A percentile compares a stretch with the other conserved stretches of the same genome.
Evolutionary conservation across 768 basidiomycete species (phyloP).

Genomic region (Symmetrospora coprosmae): DNA sequence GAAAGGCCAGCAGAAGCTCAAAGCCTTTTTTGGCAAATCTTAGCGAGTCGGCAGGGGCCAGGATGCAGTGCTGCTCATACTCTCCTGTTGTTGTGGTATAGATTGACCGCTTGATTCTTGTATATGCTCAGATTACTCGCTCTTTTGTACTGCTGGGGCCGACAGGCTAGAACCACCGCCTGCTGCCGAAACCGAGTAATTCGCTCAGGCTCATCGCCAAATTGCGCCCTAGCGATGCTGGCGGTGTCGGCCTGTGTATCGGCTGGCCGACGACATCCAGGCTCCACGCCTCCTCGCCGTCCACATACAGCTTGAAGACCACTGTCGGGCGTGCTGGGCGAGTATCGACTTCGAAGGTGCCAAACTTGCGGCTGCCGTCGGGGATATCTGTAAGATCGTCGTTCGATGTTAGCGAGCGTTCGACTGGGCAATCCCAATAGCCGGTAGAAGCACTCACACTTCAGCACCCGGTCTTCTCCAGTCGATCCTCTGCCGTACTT

Average conservation of each 20-base stretch:
- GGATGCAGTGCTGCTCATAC: too few relatives aligned
- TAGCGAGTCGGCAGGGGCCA: background rate
- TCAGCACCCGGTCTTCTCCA: constrained; percentile 31
- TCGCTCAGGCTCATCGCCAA: constrained; percentile 27
- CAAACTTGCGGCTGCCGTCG: constrained; percentile 56
- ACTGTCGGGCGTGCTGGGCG: constrained; percentile 46
- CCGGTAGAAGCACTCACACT: too few relatives aligned
- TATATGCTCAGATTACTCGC: background rate
- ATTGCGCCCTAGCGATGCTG: constrained; percentile 16
- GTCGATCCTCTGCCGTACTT: constrained; percentile 24
- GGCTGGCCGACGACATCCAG: constrained; percentile 31
- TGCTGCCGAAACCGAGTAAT: constrained; percentile 27
- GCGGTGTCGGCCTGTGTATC: constrained; percentile 16
- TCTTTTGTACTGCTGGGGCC: background rate
- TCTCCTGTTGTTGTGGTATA: too few relatives aligned
- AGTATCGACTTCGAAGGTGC: constrained; percentile 57
- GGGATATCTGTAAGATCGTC: constrained; percentile 48
- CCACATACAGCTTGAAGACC: constrained; percentile 48
- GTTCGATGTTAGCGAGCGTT: background rate
- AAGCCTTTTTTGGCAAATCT: constrained; percentile 6
- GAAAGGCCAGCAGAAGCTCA: constrained; percentile 20
- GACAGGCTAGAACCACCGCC: constrained; percentile 20
- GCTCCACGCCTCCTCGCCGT: constrained; percentile 40
- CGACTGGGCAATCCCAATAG: background rate
- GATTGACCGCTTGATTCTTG: too few relatives aligned